phyloP scores from a whole-genome alignment of 2,329 filamentous ascomycete genomes.

The Ophidiomyces ophidiicola region DNA sequence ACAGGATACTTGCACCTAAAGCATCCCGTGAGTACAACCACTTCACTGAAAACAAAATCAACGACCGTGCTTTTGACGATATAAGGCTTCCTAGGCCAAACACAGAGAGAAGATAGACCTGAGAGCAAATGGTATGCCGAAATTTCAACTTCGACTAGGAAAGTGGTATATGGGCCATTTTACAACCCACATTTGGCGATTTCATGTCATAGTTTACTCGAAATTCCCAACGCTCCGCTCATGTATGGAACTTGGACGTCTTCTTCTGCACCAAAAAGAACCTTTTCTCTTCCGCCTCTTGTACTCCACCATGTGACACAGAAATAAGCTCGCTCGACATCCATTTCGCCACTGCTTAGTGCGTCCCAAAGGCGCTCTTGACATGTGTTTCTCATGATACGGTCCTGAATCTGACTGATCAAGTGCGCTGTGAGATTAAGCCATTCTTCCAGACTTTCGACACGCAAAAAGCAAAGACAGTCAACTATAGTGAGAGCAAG shows the following conservation, averaged over 20 bases:
- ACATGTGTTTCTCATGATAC: constrained; percentile 50
- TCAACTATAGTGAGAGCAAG: constrained; percentile 68
- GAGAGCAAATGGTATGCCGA: no score
- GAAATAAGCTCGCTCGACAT: constrained; percentile 66
- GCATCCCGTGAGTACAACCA: no score
- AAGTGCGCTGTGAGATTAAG: constrained; percentile 58
- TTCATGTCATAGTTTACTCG: constrained; percentile 38
- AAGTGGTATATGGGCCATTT: no score
- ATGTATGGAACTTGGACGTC: constrained; percentile 36
- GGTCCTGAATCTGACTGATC: constrained; percentile 52
- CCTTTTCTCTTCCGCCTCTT: constrained; percentile 46
- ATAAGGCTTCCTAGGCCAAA: no score
- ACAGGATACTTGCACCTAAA: no score
- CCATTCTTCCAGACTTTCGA: constrained; percentile 66
- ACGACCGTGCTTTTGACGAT: no score
- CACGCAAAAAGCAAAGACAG: constrained; percentile 59
- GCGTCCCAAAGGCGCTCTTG: constrained; percentile 68
- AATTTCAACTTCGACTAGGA: no score
- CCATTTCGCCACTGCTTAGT: constrained; percentile 70
- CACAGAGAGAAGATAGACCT: no score
- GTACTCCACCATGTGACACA: constrained; percentile 80
- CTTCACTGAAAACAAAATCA: no score
- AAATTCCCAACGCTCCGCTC: constrained; percentile 41
- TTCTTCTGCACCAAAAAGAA: constrained; percentile 36
- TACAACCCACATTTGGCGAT: no score